Percentiles rank a stretch among this genome's conserved stretches.
Conservation (phyloP, 2,329 filamentous ascomycete species). For the Aspergillus fijiensis region DNA sequence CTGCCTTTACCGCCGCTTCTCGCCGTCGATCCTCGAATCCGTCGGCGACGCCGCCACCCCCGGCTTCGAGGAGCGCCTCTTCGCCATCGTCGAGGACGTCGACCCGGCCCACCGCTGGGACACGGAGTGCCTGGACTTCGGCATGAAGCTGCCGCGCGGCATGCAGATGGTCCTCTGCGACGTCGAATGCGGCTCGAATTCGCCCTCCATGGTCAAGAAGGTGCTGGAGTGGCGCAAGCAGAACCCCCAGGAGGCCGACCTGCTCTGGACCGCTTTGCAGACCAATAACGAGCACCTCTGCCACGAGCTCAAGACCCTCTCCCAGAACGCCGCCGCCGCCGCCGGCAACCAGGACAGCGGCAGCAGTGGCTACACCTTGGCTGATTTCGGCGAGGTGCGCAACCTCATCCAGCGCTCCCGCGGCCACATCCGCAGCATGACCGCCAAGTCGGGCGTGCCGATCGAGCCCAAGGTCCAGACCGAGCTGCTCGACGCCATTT, state of each 20-base stretch:
- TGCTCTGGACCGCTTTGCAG: constrained; percentile 75
- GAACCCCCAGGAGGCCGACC: constrained; percentile 62
- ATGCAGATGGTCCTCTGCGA: constrained; percentile 88
- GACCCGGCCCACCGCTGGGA: constrained; percentile 66
- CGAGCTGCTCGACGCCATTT: constrained; percentile 73
- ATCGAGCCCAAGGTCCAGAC: constrained; percentile 90
- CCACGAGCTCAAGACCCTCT: constrained; percentile 57
- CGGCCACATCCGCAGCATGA: constrained; percentile 72
- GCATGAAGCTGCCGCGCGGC: constrained; percentile 68
- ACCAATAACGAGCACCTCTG: constrained; percentile 70
- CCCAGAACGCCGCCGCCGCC: constrained; percentile 38
- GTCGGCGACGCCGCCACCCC: constrained; percentile 66
- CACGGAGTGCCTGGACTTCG: constrained; percentile 68
- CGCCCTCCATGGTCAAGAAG: constrained; percentile 92
- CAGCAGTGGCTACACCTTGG: constrained; percentile 32
- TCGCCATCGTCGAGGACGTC: constrained; percentile 63
- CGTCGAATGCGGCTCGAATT: constrained; percentile 90
- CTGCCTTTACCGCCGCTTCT: constrained; percentile 90
- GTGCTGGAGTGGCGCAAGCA: constrained; percentile 77
- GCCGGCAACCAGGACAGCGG: constrained; percentile 27
- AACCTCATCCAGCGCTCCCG: constrained; percentile 53
- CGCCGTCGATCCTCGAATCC: constrained; percentile 67
- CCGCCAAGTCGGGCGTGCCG: constrained; percentile 69
- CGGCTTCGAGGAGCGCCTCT: constrained; percentile 66
- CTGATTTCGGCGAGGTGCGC: constrained; percentile 50